Base-by-base conservation (phyloP, 805 yeast genomes). In the Candida golubevii region DNA sequence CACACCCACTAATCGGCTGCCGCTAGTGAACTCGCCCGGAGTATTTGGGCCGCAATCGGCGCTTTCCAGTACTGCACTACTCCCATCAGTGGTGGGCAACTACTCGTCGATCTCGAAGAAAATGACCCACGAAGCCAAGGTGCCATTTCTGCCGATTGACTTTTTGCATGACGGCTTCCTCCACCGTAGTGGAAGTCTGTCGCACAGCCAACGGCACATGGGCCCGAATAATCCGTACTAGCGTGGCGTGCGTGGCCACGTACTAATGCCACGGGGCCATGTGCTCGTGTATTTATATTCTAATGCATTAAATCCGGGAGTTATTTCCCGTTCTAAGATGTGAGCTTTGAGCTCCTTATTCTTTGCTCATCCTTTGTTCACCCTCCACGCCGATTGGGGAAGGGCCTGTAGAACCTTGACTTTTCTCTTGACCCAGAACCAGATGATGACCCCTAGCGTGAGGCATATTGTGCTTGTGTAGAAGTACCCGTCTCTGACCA, bases 371-470 rank as follows among this genome's bases (percentile, higher is more conserved):
- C 9, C 35, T 26, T 30, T 38, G 23, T 47, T 59, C 11, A 80
- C 79, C 63, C 95, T 78, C 97, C 97, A 90, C 10, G 88, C 78
- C 41, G 79, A 69, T 5, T 74, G 72, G 1, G 95, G 95, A 45
- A 90, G 66, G 34, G 77, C 67, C 65, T 93, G 97, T 48, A 91
- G 66, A 45, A 77, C 66, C 15, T 66, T 67, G 7, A 85, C 81
- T 42, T 85, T 83, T 39, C 67, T 69, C 49, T 76, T 78, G 32
- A 89, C 81, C 80, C 83, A 87, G 44, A 79, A 72, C 62, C 84
- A 87, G 18, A 89, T 65, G 1, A 73, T 8, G 4, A 84, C 44
- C 1, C 97, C 98, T 29, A 85, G 42, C 0, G 61, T 41, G 4
- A 90, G 77, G 63, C 97, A 91, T 10, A 88, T 46, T 8, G 78